Percentiles rank a stretch among this genome's conserved stretches.
phyloP scores from a whole-genome alignment of 2,329 filamentous ascomycete species.

The Setomelanomma holmii region DNA sequence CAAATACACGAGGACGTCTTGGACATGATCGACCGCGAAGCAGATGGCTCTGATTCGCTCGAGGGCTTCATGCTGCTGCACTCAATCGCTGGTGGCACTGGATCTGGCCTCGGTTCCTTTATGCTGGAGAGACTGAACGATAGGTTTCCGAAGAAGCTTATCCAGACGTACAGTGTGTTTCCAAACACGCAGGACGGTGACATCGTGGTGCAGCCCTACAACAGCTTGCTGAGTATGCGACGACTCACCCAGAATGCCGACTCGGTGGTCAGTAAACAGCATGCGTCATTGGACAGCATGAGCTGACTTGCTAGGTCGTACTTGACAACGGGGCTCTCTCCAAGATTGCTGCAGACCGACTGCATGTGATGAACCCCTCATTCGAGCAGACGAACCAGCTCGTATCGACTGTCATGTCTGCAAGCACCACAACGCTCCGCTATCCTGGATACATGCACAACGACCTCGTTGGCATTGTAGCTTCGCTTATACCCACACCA shows the following conservation, averaged over 20 bases:
- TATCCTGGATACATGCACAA: slow-evolving; percentile 99
- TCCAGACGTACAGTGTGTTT: slow-evolving; percentile 98
- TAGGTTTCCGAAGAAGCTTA: slow-evolving; percentile 97
- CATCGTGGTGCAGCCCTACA: slow-evolving; percentile 98
- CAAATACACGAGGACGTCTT: slow-evolving; percentile 94
- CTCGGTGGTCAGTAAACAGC: slow-evolving; percentile 71
- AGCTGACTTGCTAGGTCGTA: slow-evolving; percentile 66
- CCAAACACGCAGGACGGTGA: slow-evolving; percentile 90
- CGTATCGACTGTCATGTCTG: slow-evolving; percentile 96
- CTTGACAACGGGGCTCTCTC: slow-evolving; percentile 94
- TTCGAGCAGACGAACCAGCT: slow-evolving; percentile 98
- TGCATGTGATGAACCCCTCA: slow-evolving; percentile 94
- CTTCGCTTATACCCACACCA: slow-evolving; percentile 93
- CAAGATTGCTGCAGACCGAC: slow-evolving; percentile 89
- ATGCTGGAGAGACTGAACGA: slow-evolving; percentile 95
- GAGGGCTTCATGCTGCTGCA: slow-evolving; percentile 99
- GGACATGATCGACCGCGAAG: slow-evolving; percentile 99
- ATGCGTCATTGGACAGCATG: not conserved
- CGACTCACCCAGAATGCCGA: slow-evolving; percentile 94
- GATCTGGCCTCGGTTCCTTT: slow-evolving; percentile 94
- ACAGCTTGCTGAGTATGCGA: slow-evolving; percentile 91
- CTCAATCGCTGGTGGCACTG: slow-evolving; percentile 96
- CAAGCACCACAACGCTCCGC: slow-evolving; percentile 91
- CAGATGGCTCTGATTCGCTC: slow-evolving; percentile 95
- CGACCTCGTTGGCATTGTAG: slow-evolving; percentile 94